Percentiles rank a stretch among this genome's conserved stretches.
phyloP scores from a whole-genome alignment of 1,284 basidiomycete species.

The Microbotryum silenes-acaulis region DNA sequence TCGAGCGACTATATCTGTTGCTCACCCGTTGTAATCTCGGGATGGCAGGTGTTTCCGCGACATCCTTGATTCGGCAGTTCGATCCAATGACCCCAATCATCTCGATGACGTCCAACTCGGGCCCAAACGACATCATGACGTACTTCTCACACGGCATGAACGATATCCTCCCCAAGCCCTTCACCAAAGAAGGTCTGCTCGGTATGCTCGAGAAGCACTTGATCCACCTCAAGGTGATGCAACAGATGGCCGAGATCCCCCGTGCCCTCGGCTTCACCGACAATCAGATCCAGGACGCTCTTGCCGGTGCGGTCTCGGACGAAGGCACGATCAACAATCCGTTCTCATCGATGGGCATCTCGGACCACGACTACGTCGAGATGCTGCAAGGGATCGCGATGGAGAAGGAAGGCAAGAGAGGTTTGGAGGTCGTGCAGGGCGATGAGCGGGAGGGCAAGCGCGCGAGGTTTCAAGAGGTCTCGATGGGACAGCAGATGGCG shows the following conservation, averaged over 20 bases:
- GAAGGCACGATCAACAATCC: constrained; percentile 26
- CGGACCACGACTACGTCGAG: constrained; percentile 28
- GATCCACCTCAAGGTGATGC: constrained; percentile 82
- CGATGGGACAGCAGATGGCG: too few relatives aligned
- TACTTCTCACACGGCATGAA: constrained; percentile 92
- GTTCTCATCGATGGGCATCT: constrained; percentile 30
- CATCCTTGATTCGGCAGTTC: constrained; percentile 85
- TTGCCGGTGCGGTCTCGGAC: constrained; percentile 21
- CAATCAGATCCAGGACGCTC: constrained; percentile 31
- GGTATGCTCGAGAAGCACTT: constrained; percentile 96
- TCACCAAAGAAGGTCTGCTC: constrained; percentile 81
- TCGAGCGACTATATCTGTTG: too few relatives aligned
- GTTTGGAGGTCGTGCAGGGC: constrained; percentile 24
- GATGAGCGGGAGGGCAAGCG: constrained; percentile 14
- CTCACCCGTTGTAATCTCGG: background rate
- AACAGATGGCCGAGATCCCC: constrained; percentile 65
- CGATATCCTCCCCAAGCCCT: constrained; percentile 93
- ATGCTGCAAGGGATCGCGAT: constrained; percentile 29
- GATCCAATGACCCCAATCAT: constrained; percentile 93
- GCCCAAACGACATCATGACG: constrained; percentile 83
- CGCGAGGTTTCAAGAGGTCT: constrained; percentile 23
- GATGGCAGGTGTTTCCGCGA: constrained; percentile 59
- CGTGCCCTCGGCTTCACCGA: constrained; percentile 60
- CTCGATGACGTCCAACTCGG: constrained; percentile 90
- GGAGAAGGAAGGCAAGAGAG: constrained; percentile 30